Evolutionary conservation across 2,329 filamentous ascomycete genomes (phyloP).

Genomic region (Fusarium sp.): DNA sequence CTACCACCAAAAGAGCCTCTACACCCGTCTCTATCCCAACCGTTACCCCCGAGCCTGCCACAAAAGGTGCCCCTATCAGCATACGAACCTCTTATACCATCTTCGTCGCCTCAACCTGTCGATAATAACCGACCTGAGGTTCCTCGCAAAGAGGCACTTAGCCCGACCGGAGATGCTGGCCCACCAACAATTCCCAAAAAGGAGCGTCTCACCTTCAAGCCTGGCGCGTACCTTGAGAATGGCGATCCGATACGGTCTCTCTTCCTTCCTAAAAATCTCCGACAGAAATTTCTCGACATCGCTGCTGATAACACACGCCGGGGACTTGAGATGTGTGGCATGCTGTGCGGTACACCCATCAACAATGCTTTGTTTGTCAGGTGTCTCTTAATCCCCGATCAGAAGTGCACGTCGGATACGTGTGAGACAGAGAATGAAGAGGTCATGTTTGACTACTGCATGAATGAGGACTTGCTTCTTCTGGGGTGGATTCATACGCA

Average conservation of each 20-base stretch:
- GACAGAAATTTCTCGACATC: slow-evolving; percentile 77
- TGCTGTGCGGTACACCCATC: slow-evolving; percentile 89
- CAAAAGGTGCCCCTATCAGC: slow-evolving; percentile 45
- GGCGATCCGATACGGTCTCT: slow-evolving; percentile 87
- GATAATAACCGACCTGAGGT: slow-evolving; percentile 37
- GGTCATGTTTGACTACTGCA: slow-evolving; percentile 88
- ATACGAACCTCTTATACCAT: slow-evolving; percentile 40
- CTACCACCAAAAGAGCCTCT: slow-evolving; percentile 43
- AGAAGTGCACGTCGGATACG: slow-evolving; percentile 89
- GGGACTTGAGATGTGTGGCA: slow-evolving; percentile 94
- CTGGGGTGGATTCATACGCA: slow-evolving; percentile 99
- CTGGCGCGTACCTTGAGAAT: slow-evolving; percentile 89
- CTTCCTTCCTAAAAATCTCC: slow-evolving; percentile 83
- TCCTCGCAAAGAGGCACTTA: slow-evolving; percentile 47
- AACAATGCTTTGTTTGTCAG: slow-evolving; percentile 95
- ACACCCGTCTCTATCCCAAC: slow-evolving; percentile 6
- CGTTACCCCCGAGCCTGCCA: slow-evolving; percentile 43
- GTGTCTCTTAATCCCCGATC: slow-evolving; percentile 88
- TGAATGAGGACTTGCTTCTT: slow-evolving; percentile 83
- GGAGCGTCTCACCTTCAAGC: slow-evolving; percentile 73
- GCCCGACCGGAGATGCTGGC: slow-evolving; percentile 10
- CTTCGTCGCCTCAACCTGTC: slow-evolving; percentile 22
- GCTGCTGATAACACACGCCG: slow-evolving; percentile 80
- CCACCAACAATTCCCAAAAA: slow-evolving; percentile 55
- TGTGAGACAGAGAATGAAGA: slow-evolving; percentile 93